phyloP scores from a whole-genome alignment of 2,329 filamentous ascomycete species.

The Aspergillus quadricinctus region DNA sequence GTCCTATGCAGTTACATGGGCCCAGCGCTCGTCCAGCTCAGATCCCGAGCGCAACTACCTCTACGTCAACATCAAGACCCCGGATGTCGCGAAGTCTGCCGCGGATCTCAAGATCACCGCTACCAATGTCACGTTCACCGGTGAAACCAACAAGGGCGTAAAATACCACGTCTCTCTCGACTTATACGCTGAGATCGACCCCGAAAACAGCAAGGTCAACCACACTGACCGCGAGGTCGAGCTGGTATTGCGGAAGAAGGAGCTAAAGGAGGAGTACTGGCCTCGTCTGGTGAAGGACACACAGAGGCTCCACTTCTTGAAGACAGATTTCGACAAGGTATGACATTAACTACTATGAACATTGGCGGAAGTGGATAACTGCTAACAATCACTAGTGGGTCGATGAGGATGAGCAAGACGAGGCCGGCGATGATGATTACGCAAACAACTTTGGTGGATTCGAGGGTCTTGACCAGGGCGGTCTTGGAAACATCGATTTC shows the following conservation, averaged over 20 bases:
- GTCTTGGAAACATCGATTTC: conserved; percentile 88
- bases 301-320: conserved; percentile 90
- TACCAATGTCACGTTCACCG: conserved; percentile 72
- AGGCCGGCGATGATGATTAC: conserved; percentile 73
- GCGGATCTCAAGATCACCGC: conserved; percentile 81
- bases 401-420: conserved; percentile 97
- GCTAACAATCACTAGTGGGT: conserved; percentile 63
- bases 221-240: conserved; percentile 86
- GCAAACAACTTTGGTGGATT: conserved; percentile 50
- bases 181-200: conserved; percentile 87
- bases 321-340: conserved; percentile 98
- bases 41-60: conserved; percentile 89
- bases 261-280: conserved; percentile 92
- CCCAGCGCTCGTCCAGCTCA: conserved; percentile 80
- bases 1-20: conserved; percentile 74
- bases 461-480: conserved; percentile 50
- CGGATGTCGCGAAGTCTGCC: conserved; percentile 72
- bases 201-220: conserved; percentile 75
- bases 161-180: conserved; percentile 83
- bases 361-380: neutral
- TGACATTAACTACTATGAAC: conserved; percentile 14
- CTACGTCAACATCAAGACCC: conserved; percentile 85
- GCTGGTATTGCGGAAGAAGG: conserved; percentile 94
- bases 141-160: conserved; percentile 79
- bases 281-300: conserved; percentile 85